Evolutionary conservation across 2,329 filamentous ascomycete species (phyloP), one percentile per base, ranked within the genome.

Genomic region (Diaporthe velutina): DNA sequence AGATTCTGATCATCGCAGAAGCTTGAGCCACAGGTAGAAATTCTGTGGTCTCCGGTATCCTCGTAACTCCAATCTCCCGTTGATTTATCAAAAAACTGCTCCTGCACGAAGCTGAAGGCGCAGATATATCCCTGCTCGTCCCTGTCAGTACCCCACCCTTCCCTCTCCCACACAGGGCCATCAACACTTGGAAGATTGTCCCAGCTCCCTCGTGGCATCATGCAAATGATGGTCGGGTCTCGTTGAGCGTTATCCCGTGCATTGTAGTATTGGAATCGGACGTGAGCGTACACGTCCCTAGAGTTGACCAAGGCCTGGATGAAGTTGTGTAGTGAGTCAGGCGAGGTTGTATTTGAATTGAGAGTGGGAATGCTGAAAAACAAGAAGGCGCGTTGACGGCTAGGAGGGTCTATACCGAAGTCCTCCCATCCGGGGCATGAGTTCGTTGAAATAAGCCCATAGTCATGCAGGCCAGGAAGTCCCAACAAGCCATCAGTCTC

Each of bases 291-390:
- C 7, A 58, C 33, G 1, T 58, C 3, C 17, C 6, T 2, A n/a
- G 30, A 58, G 17, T 0, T 12, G 0, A 12, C 10, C 33, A 58
- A 15, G 0, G 0, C 0, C 19, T 17, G 7, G 9, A 58, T 3
- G 55, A 38, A 58, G 2, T 35, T 15, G 55, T 2, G 30, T 10
- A 58, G 6, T 35, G 33, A 30, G 55, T n/a, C 1, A 1, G 30
- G 30, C 8, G 4, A 15, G 1, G 9, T n/a, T 5, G 19, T 38
- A 0, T 0, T 0, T 8, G n/a, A 19, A 35, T 10, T 2, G 4
- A 4, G 55, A 1, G 55, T 58, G 9, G 55, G 55, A 9, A 58
- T 35, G 55, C 13, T 58, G 30, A 58, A 58, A 4, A 15, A 58
- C 9, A 58, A 38, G 22, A 35, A 58, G 22, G 30, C 8, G 0